phyloP scores from a whole-genome alignment of 805 yeast genomes.

The Candida oleophila region DNA sequence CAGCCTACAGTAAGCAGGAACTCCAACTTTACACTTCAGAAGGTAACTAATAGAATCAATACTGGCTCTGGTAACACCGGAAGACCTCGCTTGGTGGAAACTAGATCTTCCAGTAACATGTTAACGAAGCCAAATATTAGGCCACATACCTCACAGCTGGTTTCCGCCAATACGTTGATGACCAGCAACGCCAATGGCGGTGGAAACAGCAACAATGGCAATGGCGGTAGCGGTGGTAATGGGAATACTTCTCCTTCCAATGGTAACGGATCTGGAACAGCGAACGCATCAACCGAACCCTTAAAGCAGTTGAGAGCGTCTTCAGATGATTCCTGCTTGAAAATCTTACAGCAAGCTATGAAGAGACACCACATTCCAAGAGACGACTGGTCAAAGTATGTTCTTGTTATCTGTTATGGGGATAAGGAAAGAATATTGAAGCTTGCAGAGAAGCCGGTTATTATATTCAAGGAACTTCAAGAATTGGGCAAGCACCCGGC shows the following conservation, averaged over 20 bases:
- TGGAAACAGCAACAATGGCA: constrained; percentile 10
- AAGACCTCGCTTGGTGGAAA: constrained; percentile 24
- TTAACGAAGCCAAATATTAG: constrained; percentile 5
- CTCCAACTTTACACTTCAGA: constrained; percentile 8
- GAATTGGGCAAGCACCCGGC: constrained; percentile 87
- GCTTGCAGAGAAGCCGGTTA: constrained; percentile 84
- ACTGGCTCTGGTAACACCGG: neutral
- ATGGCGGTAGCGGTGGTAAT: neutral
- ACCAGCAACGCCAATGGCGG: constrained; percentile 8
- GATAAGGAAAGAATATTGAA: constrained; percentile 84
- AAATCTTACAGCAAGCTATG: constrained; percentile 85
- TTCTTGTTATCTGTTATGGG: constrained; percentile 84
- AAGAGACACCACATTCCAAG: constrained; percentile 74
- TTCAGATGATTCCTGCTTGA: constrained; percentile 87
- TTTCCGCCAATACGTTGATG: constrained; percentile 8
- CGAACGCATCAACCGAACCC: constrained; percentile 51
- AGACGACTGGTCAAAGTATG: constrained; percentile 86
- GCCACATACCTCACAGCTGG: constrained; percentile 6
- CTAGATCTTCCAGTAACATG: constrained; percentile 13
- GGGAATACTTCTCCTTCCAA: constrained; percentile 17
- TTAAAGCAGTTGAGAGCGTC: constrained; percentile 81
- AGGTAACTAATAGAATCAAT: constrained; percentile 5
- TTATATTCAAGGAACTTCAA: constrained; percentile 77
- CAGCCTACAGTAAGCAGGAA: neutral
- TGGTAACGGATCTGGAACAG: constrained; percentile 20